Conservation (phyloP, 2,329 filamentous ascomycete genomes). For the Biscogniauxia sp. region DNA sequence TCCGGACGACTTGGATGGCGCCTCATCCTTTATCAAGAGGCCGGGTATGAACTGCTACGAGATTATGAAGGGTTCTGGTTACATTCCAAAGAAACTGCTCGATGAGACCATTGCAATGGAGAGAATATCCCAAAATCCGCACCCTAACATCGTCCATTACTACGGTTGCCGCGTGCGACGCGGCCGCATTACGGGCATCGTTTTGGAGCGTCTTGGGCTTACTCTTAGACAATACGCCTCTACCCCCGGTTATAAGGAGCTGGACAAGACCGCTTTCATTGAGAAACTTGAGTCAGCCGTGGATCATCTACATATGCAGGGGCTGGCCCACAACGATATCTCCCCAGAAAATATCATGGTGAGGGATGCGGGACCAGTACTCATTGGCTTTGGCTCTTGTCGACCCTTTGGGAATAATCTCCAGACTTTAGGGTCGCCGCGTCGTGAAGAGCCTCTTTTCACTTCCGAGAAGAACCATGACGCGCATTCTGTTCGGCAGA, state of each 20-base stretch:
- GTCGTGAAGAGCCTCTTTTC: slow-evolving; percentile 9
- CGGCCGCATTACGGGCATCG: slow-evolving; percentile 9
- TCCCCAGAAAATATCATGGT: slow-evolving; percentile 28
- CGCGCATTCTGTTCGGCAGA: slow-evolving; percentile 7
- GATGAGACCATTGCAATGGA: slow-evolving; percentile 10
- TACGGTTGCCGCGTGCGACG: slow-evolving; percentile 8
- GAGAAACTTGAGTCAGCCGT: slow-evolving; percentile 23
- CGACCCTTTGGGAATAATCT: slow-evolving; percentile 5
- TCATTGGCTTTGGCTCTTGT: slow-evolving; percentile 27
- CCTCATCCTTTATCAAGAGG: slow-evolving; percentile 7
- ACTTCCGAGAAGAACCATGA: slow-evolving; percentile 13
- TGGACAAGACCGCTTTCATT: slow-evolving; percentile 7
- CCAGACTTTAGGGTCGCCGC: slow-evolving; percentile 6
- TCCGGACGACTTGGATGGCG: slow-evolving; percentile 5
- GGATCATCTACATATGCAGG: slow-evolving; percentile 23
- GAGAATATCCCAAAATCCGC: slow-evolving; percentile 5
- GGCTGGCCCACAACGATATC: slow-evolving; percentile 30
- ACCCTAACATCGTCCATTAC: slow-evolving; percentile 12
- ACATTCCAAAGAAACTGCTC: slow-evolving; percentile 5
- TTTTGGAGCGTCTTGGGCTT: slow-evolving; percentile 7
- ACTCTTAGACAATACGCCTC: slow-evolving; percentile 7
- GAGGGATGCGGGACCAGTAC: slow-evolving; percentile 20
- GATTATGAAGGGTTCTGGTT: slow-evolving; percentile 6
- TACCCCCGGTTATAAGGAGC: slow-evolving; percentile 2
- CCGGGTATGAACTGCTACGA: slow-evolving; percentile 5